Percentiles rank a stretch among this genome's conserved stretches.
Evolutionary conservation across 108 stramenopile genomes (phyloP).

Genomic region (Cylindrotheca closterium): DNA sequence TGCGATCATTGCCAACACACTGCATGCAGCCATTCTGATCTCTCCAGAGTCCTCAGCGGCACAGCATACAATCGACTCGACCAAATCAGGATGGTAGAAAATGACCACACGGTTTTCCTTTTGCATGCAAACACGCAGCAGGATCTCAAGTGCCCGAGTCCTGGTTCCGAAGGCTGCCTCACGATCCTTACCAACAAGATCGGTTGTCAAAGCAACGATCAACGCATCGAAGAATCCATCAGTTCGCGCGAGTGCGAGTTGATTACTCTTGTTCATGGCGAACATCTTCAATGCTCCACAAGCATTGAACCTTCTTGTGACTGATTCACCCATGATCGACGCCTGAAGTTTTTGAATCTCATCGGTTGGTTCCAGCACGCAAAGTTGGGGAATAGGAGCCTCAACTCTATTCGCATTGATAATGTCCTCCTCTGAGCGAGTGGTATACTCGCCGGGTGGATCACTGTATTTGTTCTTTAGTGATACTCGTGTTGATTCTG

Average conservation of each 20-base stretch:
- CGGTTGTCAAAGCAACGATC: constrained; percentile 39
- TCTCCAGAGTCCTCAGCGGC: constrained; percentile 64
- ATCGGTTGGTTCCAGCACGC: constrained; percentile 38
- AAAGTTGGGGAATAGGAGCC: constrained; percentile 2
- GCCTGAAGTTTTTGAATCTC: constrained; percentile 62
- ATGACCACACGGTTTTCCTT: constrained; percentile 72
- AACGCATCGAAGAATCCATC: constrained; percentile 64
- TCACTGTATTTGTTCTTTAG: constrained; percentile 57
- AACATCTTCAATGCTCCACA: constrained; percentile 82
- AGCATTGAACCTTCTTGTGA: constrained; percentile 71
- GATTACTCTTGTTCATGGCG: constrained; percentile 47
- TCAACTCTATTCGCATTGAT: constrained; percentile 32
- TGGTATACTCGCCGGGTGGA: constrained; percentile 43
- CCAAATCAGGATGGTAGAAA: constrained; percentile 49
- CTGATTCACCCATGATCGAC: constrained; percentile 44
- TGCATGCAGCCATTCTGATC: constrained; percentile 59
- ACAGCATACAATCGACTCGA: constrained; percentile 50
- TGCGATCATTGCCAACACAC: constrained; percentile 60
- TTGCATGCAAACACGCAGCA: constrained; percentile 55
- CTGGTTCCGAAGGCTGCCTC: constrained; percentile 62
- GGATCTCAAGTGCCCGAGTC: constrained; percentile 50
- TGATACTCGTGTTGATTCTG: too few species aligned
- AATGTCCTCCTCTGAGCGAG: constrained; percentile 46
- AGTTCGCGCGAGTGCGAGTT: constrained; percentile 68
- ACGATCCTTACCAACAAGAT: constrained; percentile 36